Conservation (phyloP, 2,329 filamentous ascomycete genomes). For the Microdochium nivale region DNA sequence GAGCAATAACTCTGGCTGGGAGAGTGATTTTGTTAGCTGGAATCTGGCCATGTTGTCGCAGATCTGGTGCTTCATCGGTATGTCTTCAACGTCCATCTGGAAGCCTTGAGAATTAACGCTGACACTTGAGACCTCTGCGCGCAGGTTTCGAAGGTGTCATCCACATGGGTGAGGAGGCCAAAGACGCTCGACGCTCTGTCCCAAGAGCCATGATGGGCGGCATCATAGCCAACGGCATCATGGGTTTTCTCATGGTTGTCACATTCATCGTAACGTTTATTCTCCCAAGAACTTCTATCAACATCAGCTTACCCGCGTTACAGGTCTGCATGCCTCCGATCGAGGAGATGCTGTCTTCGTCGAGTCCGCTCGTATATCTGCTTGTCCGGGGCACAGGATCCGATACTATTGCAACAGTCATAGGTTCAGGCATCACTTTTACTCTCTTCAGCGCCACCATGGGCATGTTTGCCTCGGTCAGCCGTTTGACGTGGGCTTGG, state of each 20-base stretch:
- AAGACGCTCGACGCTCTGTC: not conserved
- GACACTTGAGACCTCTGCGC: not conserved
- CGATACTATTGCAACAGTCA: conserved; percentile 26
- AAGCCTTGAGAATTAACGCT: not conserved
- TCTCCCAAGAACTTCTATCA: not conserved
- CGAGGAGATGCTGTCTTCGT: conserved; percentile 17
- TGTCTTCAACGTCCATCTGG: not conserved
- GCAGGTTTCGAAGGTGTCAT: conserved; percentile 2
- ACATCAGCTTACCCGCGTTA: conserved; percentile 15
- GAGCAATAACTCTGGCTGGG: conserved; percentile 5
- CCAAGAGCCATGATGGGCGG: conserved; percentile 1
- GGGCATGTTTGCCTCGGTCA: conserved; percentile 34
- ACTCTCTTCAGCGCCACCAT: conserved; percentile 28
- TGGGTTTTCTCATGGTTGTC: conserved; percentile 1
- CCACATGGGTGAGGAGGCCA: conserved; percentile 2
- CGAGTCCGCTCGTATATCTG: conserved; percentile 33
- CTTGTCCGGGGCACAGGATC: conserved; percentile 30
- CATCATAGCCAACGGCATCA: not conserved
- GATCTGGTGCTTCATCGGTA: not conserved
- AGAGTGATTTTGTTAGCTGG: conserved; percentile 2
- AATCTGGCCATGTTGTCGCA: not conserved
- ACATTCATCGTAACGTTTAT: not conserved
- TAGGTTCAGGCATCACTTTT: conserved; percentile 23
- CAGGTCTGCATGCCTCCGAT: conserved; percentile 31
- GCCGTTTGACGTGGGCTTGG: conserved; percentile 39